Evolutionary conservation across 176 grass and related monocot genomes (phyloP), one percentile per base, ranked within the genome.

Genomic region (Oryza officinalis): DNA sequence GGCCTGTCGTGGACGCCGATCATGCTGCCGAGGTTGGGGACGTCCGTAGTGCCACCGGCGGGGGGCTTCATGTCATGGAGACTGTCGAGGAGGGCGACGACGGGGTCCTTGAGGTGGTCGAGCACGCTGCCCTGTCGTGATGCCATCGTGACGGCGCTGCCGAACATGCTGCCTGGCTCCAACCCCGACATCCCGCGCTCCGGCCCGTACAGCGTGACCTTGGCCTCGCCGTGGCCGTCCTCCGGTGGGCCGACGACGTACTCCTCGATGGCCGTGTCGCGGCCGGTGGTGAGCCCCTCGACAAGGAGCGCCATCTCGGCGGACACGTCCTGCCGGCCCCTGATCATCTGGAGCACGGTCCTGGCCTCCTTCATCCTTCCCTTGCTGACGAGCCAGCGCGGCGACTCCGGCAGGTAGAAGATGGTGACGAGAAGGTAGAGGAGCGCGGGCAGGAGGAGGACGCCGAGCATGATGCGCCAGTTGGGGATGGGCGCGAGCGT

Each of bases 311-410:
- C 92, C 95, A 97, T 91, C 84, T 97, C 92, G 0, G 78, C 92
- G 15, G 84, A 77, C 8, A 94, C 88, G 76, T 97, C 95, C 6
- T 92, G 81, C 22, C 80, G 83, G 2, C 90, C 90, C 14, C 88
- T 74, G 13, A 97, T 74, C 86, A 80, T 94, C 85, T 89, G 88
- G 40, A 97, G 66, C 45, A 94, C 92, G 1, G 10, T 25, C 72
- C 84, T 84, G 33, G 92, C 95, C 75, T 97, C 92, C 63, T 85
- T 92, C 88, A 93, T 92, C 31, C 73, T 40, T 3, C 90, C 95
- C 88, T 97, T 97, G 87, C 90, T 94, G 13, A 94, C 95, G 4
- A 97, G 92, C 92, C 95, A 92, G 46, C 92, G 89, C 17, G 92
- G 92, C 8, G 92, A 97, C 83, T 97, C 90, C 5, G 92, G 88